Base-by-base conservation (phyloP, 2,329 filamentous ascomycete genomes). In the Leptosphaerulina australis region DNA sequence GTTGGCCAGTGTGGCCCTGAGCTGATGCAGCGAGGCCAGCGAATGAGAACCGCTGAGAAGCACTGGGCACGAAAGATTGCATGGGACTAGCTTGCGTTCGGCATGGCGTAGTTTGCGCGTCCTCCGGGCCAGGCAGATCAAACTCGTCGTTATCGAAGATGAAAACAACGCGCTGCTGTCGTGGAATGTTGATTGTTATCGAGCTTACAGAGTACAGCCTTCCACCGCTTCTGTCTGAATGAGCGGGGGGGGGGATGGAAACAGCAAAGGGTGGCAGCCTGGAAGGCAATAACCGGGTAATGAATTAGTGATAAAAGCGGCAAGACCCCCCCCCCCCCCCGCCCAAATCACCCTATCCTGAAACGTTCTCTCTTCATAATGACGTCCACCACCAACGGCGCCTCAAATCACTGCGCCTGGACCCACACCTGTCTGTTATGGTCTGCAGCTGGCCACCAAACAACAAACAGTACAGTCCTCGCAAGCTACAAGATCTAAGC, bases 41-140 rank as follows among this genome's bases (percentile, higher is more conserved):
- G 50, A 59, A 60, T 58, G 38, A 46, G 47, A 25, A 39, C 37
- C 14, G 30, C 35, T 18, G 26, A 14, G 22, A 24, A 28, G 47
- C 37, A 33, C 37, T 51, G 47, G 47, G 44, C 49, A 38, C 50
- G 18, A 36, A n/a, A 50, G 39, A 35, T 31, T 49, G 40, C 47
- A 21, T 15, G 15, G 12, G 33, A 25, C 46, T 47, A 46, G 41
- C 26, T 3, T 34, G 34, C 39, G 29, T 34, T 37, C 47, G 44
- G 36, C 44, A 26, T 40, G 31, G 47, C 39, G 35, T 25, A 37
- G 28, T 40, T 45, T 50, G 44, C 37, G 50, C 45, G 53, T 48
- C 44, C 40, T 48, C 44, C 40, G 41, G 40, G 24, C 40, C 41
- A 44, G 51, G 57, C 55, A 58, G 61, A 63, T 63, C 60, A 50